phyloP scores from a whole-genome alignment of 352 stramenopile genomes.

The Globisporangium emineosum region DNA sequence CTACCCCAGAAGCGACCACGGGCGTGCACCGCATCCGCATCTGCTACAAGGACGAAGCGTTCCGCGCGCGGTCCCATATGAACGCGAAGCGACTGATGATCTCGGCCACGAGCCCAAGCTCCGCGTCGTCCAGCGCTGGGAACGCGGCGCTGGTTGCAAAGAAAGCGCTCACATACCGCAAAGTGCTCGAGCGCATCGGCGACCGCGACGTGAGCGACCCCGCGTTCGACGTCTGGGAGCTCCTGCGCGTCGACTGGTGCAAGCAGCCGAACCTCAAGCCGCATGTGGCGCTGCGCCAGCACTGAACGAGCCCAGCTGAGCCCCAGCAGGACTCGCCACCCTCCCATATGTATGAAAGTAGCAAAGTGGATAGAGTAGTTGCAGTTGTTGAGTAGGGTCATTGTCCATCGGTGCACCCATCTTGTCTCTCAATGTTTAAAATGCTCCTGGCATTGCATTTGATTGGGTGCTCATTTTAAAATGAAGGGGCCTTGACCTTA shows the following conservation, averaged over 20 bases:
- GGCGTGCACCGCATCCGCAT: constrained; percentile 22
- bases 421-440: too few species aligned
- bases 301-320: neutral
- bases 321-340: too few species aligned
- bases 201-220: constrained; percentile 10
- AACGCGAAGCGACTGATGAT: constrained; percentile 34
- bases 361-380: too few species aligned
- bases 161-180: constrained; percentile 22
- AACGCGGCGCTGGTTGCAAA: neutral
- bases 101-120: constrained; percentile 20
- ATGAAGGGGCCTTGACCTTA: too few species aligned
- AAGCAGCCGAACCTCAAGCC: constrained; percentile 3
- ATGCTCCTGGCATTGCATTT: too few species aligned
- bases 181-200: constrained; percentile 6
- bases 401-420: too few species aligned
- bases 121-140: neutral
- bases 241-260: constrained; percentile 15
- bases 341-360: too few species aligned
- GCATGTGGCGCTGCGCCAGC: neutral
- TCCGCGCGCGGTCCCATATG: constrained; percentile 28
- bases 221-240: constrained; percentile 3
- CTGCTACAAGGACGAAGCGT: constrained; percentile 39
- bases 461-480: too few species aligned
- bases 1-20: neutral
- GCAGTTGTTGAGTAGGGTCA: too few species aligned